These are phyloP conservation scores for Ganoderma lucidum DNA, from an alignment of 1,284 basidiomycete species.

Conservation along the genomic window DNA sequence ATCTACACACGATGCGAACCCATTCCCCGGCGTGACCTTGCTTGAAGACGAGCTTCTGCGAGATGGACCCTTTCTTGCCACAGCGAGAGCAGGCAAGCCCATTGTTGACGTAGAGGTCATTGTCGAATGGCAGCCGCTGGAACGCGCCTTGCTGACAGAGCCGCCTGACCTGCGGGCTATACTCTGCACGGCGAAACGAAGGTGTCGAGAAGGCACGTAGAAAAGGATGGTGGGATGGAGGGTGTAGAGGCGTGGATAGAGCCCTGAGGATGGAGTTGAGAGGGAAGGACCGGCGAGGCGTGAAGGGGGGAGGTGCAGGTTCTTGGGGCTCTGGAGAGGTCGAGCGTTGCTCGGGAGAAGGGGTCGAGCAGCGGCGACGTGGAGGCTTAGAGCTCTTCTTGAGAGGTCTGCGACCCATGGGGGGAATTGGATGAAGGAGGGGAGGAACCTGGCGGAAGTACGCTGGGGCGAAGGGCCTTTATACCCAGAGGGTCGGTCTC, in stretches of 20 bases:
- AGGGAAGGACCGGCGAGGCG: not conserved
- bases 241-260: not conserved
- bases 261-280: not conserved
- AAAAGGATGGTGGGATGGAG: not conserved
- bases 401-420: no score
- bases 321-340: not conserved
- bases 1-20: no score
- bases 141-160: not conserved
- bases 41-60: not conserved
- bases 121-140: not conserved
- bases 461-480: no score
- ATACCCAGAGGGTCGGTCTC: no score
- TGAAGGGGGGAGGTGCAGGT: not conserved
- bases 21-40: not conserved
- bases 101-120: not conserved
- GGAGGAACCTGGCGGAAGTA: no score
- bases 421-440: no score
- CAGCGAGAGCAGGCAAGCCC: not conserved
- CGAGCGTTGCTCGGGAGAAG: not conserved
- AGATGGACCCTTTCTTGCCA: not conserved
- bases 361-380: no score
- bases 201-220: not conserved
- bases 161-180: not conserved
- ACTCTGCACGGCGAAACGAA: not conserved
- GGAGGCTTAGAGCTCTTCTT: no score